Conservation (phyloP, 306 rosid genomes). For the Dryas drummondii region DNA sequence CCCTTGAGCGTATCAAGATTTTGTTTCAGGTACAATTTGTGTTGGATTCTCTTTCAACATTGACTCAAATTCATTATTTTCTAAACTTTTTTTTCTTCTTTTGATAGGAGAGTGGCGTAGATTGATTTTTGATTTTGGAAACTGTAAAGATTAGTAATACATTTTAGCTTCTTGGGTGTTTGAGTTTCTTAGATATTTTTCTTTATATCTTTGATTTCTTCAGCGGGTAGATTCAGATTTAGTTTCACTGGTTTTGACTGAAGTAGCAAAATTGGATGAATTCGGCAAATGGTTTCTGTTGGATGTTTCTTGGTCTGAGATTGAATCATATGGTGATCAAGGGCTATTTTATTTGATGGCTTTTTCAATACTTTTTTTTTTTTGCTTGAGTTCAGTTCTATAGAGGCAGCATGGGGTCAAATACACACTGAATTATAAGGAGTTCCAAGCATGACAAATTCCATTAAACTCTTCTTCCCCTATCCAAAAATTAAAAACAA, state of each 20-base stretch:
- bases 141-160: not conserved
- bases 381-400: not conserved
- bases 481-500: not conserved
- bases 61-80: not conserved
- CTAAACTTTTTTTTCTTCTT: not conserved
- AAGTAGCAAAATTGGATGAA: not conserved
- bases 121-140: not conserved
- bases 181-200: constrained; percentile 1
- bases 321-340: not conserved
- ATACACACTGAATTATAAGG: not conserved
- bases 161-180: constrained; percentile 22
- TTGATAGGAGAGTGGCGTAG: not conserved
- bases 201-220: not conserved
- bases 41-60: not conserved
- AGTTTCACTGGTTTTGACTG: constrained; percentile 6
- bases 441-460: not conserved
- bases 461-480: not conserved
- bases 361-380: not conserved
- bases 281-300: not conserved
- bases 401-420: not conserved
- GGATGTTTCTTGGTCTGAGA: constrained; percentile 1
- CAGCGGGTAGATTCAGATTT: constrained; percentile 3
- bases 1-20: constrained; percentile 88
- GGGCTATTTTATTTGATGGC: not conserved
- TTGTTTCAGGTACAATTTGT: constrained; percentile 66